Conservation (phyloP, 2,329 filamentous ascomycete genomes). For the Colletotrichum plurivorum region DNA sequence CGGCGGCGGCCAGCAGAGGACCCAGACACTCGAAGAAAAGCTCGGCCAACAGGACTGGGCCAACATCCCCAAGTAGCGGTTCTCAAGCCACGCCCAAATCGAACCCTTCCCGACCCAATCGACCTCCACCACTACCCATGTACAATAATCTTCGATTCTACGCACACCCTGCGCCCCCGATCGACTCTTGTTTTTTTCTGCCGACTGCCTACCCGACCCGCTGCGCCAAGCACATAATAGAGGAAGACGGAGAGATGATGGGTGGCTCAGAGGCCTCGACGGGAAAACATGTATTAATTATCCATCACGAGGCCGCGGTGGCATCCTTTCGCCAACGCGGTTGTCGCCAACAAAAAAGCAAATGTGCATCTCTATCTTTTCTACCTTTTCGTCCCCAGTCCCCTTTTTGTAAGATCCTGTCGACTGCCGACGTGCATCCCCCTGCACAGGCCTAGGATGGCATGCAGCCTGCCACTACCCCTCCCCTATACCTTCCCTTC, state of each 20-base stretch:
- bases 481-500: neutral
- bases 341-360: neutral
- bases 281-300: neutral
- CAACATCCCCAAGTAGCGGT: neutral
- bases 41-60: neutral
- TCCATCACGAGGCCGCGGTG: neutral
- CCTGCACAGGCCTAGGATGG: neutral
- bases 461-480: neutral
- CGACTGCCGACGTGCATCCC: neutral
- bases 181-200: neutral
- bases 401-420: neutral
- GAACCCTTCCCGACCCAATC: neutral
- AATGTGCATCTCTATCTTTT: neutral
- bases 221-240: neutral
- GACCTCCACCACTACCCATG: conserved; percentile 1
- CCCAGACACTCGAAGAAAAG: neutral
- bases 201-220: neutral
- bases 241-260: neutral
- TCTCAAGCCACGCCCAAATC: too few relatives aligned
- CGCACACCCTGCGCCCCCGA: neutral
- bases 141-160: conserved; percentile 6
- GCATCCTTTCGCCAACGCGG: neutral
- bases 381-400: too few relatives aligned
- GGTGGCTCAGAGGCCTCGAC: neutral
- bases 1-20: neutral